Evolutionary conservation across 1,284 basidiomycete species (phyloP), one percentile per base, ranked within the genome.

Genomic region (Lentinus polychrous): DNA sequence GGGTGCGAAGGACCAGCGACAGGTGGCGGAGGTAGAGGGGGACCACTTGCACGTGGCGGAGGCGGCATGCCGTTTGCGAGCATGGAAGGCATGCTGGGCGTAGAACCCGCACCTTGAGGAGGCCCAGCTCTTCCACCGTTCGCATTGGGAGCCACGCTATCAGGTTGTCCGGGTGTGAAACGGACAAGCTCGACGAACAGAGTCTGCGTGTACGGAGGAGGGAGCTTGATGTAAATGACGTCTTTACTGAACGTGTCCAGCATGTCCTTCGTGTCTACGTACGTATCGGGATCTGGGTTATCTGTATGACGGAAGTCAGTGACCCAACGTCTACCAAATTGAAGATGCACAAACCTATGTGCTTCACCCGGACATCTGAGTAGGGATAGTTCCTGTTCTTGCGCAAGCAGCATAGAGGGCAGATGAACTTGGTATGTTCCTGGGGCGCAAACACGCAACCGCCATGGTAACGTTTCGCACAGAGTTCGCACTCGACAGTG

Each of bases 181-280:
- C 79, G 74, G 48, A 86, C 71, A 11, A 90, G 75, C 48, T 90
- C 86, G 6, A 90, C 78, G 57, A 86, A 86, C 6, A 90, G 62
- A 0, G 86, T 87, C 49, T 76, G 77, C 4, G 72, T 77, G 52
- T 75, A 76, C 0, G 86, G 85, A 0, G 73, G 74, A 6, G 73
- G 70, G 57, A 88, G 66, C 53, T 78, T 78, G 66, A 77, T 81
- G 64, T 81, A 82, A 31, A 88, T 69, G 49, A 88, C 67, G 20
- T 83, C 81, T 57, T 78, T 83, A 68, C 83, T 85, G 60, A 78
- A 84, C 15, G 71, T 79, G 48, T 87, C 81, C 24, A 88, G 64
- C 81, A 89, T 90, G 52, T 77, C 76, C 54, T 76, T 74, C 2
- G 78, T 80, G 57, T 89, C 77, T 34, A 89, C 78, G 58, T 83